Conservation (phyloP, 768 basidiomycete genomes). For the Hirschioporus abietinus region DNA sequence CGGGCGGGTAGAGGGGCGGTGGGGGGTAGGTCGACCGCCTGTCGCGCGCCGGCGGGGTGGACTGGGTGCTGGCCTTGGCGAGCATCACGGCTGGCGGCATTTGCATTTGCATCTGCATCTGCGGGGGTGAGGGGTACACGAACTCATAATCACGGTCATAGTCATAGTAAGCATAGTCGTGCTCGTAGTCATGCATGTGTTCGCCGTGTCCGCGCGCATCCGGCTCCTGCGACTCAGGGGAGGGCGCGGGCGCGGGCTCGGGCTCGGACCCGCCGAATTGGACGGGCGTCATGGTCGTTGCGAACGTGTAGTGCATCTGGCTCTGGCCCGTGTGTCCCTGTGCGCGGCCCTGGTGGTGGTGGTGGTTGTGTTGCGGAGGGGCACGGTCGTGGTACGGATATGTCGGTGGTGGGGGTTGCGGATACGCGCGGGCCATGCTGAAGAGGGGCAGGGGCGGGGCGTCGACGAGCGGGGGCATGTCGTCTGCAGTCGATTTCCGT, state of each 20-base stretch:
- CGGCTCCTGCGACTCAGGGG: no score
- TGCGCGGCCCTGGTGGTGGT: no score
- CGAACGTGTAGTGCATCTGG: constrained; percentile 57
- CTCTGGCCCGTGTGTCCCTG: no score
- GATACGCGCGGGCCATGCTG: no score
- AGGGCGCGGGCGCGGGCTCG: not conserved
- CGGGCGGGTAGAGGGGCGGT: not conserved
- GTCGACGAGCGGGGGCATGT: constrained; percentile 35
- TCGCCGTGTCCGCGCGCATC: no score
- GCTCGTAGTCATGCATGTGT: constrained; percentile 28
- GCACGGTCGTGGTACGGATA: no score
- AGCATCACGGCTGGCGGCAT: constrained; percentile 18
- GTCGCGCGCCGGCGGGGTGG: constrained; percentile 11
- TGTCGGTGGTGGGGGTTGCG: no score
- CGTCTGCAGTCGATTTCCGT: not conserved
- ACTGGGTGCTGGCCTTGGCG: constrained; percentile 17
- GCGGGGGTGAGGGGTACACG: no score
- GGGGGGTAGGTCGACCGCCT: not conserved
- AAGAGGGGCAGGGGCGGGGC: no score
- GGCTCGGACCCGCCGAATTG: constrained; percentile 27
- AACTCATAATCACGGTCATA: no score
- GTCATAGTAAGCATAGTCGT: constrained; percentile 27
- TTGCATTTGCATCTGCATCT: no score
- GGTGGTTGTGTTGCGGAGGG: no score
- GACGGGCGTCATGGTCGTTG: constrained; percentile 52